Conservation (phyloP, 352 stramenopile species). For the Pelagophyceae sp. region DNA sequence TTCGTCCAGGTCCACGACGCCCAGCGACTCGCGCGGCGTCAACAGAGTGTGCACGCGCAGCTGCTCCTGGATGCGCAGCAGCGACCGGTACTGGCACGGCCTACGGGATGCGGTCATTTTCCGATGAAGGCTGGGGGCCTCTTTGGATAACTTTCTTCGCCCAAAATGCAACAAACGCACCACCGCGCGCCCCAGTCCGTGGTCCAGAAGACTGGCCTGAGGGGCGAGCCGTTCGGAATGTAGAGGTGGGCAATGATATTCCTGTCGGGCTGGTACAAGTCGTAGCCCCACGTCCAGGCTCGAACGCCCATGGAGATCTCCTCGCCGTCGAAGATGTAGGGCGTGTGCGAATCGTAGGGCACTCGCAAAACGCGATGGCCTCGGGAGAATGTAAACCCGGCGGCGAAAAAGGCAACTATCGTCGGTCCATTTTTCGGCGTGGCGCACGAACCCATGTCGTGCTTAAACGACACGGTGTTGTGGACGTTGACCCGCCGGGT, state of each 20-base stretch:
- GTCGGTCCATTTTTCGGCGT: constrained; percentile 10
- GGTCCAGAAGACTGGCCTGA: constrained; percentile 16
- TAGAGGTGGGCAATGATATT: constrained; percentile 18
- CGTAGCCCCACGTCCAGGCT: constrained; percentile 27
- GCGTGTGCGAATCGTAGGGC: constrained; percentile 25
- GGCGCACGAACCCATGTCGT: constrained; percentile 14
- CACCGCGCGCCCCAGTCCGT: constrained; percentile 12
- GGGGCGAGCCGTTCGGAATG: constrained; percentile 7
- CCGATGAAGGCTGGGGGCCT: neutral
- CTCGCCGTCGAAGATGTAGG: constrained; percentile 30
- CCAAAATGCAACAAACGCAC: no score
- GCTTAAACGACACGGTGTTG: constrained; percentile 24
- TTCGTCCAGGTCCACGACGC: constrained; percentile 1
- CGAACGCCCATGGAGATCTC: constrained; percentile 28
- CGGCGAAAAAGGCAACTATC: constrained; percentile 25
- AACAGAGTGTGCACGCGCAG: neutral
- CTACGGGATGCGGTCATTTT: no score
- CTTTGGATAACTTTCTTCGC: neutral
- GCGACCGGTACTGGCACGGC: constrained; percentile 5
- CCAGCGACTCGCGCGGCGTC: neutral
- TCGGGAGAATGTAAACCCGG: constrained; percentile 23
- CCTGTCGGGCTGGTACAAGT: constrained; percentile 25
- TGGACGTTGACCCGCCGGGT: constrained; percentile 12
- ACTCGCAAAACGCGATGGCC: constrained; percentile 26
- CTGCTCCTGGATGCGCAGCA: constrained; percentile 18